phyloP scores from a whole-genome alignment of 2,329 filamentous ascomycete genomes.

The Furcasterigmium furcatum region DNA sequence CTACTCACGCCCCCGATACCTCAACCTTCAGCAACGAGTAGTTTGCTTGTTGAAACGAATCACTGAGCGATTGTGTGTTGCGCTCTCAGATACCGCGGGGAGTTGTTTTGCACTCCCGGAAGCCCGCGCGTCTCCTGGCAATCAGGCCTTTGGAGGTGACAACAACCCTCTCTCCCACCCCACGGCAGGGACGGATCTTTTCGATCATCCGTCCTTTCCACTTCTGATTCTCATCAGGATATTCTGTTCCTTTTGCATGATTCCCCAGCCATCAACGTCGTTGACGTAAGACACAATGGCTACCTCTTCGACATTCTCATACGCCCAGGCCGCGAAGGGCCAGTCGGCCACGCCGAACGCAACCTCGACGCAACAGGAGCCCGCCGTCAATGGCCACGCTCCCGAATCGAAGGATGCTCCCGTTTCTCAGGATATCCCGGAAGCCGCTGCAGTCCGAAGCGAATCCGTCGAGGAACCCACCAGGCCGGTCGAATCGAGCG shows the following conservation, averaged over 20 bases:
- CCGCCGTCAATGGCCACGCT: conserved; percentile 23
- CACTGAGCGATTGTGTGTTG: no score
- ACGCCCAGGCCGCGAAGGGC: conserved; percentile 92
- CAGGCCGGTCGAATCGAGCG: conserved; percentile 22
- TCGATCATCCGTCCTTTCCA: conserved; percentile 3
- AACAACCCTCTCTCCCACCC: not conserved
- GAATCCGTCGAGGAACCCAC: conserved; percentile 9
- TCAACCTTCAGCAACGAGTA: no score
- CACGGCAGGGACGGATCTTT: conserved; percentile 2
- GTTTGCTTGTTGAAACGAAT: no score
- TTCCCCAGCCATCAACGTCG: not conserved
- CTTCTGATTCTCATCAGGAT: not conserved
- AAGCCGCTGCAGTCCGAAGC: not conserved
- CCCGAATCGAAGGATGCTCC: conserved; percentile 14
- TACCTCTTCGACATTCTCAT: conserved; percentile 70
- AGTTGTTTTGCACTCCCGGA: no score
- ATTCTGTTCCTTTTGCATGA: not conserved
- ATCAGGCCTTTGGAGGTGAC: no score
- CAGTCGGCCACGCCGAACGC: conserved; percentile 46
- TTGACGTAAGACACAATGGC: conserved; percentile 39
- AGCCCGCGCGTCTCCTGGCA: no score
- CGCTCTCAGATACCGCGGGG: no score
- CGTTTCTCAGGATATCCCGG: not conserved
- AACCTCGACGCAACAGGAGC: conserved; percentile 23
- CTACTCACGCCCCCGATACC: no score